A percentile compares a stretch with the other conserved stretches of the same genome.
Evolutionary conservation across 2,329 filamentous ascomycete genomes (phyloP).

Genomic region (Talaromyces sp.): DNA sequence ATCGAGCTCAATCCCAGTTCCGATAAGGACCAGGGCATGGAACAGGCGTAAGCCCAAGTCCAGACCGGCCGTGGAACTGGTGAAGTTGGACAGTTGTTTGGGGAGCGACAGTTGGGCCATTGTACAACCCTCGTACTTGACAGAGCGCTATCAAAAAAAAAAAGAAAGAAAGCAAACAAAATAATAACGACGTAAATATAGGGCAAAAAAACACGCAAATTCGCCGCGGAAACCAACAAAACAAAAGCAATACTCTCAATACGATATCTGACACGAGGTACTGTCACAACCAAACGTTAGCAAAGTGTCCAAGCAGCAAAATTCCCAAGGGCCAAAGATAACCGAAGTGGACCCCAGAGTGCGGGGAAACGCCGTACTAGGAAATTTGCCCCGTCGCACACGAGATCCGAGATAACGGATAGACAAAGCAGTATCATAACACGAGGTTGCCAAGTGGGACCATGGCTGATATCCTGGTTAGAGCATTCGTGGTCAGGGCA

Average conservation of each 20-base stretch:
- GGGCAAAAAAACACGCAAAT: not conserved
- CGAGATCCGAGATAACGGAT: not conserved
- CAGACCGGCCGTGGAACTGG: conserved; percentile 16
- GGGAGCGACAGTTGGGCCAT: conserved; percentile 9
- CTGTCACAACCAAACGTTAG: not conserved
- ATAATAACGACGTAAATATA: not conserved
- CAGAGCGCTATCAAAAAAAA: not conserved
- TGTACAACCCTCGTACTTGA: not conserved
- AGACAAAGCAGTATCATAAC: not conserved
- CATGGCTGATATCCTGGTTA: not conserved
- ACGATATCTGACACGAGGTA: not conserved
- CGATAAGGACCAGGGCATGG: conserved; percentile 15
- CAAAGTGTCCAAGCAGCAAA: not conserved
- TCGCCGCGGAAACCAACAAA: not conserved
- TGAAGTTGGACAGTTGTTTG: conserved; percentile 18
- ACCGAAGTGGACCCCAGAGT: not conserved
- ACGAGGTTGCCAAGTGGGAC: not conserved
- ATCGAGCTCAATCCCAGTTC: conserved; percentile 7
- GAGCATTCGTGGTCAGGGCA: too few species aligned
- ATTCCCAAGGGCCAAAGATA: not conserved
- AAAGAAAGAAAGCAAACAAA: not conserved
- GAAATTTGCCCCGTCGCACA: conserved; percentile 3
- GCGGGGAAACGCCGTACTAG: not conserved
- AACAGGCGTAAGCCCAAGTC: conserved; percentile 18
- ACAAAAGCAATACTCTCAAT: not conserved